Base-by-base conservation (phyloP, 176 grass and related monocot species). In the Carex parvula region DNA sequence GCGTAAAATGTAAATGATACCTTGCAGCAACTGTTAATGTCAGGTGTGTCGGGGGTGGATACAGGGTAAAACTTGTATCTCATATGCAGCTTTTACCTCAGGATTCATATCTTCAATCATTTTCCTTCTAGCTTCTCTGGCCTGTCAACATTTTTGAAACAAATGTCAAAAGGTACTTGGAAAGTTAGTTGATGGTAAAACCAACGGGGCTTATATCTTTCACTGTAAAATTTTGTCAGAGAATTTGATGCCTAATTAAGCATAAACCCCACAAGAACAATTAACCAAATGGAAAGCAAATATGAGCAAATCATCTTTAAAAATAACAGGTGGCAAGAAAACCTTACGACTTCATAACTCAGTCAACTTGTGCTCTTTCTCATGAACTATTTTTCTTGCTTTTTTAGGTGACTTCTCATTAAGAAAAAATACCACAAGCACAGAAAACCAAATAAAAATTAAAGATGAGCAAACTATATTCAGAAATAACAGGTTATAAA, bases 1-100 rank as follows among this genome's bases (percentile, higher is more conserved):
- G 26, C 26, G 26, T 26, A 26, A 26, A 26, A 1, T 26, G 26
- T 26, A 26, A 26, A 20, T 10, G 48, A 58, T 90, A 97, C 94
- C 90, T 98, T 92, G 70, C 94, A 92, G 70, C 94, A 92, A 30
- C 79, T 60, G 82, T 65, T 90, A 18, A 93, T 90, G 52, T 98
- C 92, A 80, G 95, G 95, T 70, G 89, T 91, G 17, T 93, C 90
- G 0, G 84, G 17, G 60, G 89, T 91, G 64, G 89, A 81, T 37
- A 93, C 84, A 26, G 95, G 95, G 54, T 98, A 98, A 58, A 98
- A 94, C 66, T 98, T 98, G 66, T 98, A 98, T 94, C 53, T 94
- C 86, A 75, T 89, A 86, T 69, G 92, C 95, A 26, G 83, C 82
- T 89, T 84, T 94, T 29, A 81, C 87, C 60, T 91, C 73, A 2